A percentile compares a stretch with the other conserved stretches of the same genome.
These are phyloP conservation scores for Paraphaeosphaeria minitans DNA, from an alignment of 2,329 filamentous ascomycete species.

Conservation along the genomic window DNA sequence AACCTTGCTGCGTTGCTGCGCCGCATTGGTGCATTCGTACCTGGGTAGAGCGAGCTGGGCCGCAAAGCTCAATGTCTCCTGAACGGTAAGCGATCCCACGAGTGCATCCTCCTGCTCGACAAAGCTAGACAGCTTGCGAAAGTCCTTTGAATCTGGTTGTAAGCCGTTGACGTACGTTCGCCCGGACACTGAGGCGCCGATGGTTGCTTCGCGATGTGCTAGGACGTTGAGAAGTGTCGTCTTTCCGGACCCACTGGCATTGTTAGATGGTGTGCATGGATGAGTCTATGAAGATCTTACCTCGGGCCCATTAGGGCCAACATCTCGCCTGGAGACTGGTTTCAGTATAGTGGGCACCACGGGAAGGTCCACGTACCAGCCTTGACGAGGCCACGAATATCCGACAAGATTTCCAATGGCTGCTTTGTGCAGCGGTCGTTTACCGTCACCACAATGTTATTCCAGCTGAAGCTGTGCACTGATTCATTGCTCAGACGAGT, in stretches of 20 bases:
- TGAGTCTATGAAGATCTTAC: conserved; percentile 36
- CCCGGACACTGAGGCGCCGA: conserved; percentile 60
- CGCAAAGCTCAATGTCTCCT: conserved; percentile 79
- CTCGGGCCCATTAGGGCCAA: conserved; percentile 81
- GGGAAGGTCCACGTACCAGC: conserved; percentile 57
- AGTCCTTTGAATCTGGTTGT: conserved; percentile 57
- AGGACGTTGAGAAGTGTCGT: conserved; percentile 84
- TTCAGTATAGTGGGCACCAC: conserved; percentile 9
- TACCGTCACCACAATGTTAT: conserved; percentile 69
- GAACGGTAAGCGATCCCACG: conserved; percentile 78
- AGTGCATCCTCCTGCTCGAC: conserved; percentile 89
- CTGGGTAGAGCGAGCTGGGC: conserved; percentile 66
- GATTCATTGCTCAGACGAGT: conserved; percentile 66
- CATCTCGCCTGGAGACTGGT: conserved; percentile 64
- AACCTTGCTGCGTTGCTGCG: conserved; percentile 13
- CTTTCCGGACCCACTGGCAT: conserved; percentile 66
- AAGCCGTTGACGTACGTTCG: conserved; percentile 68
- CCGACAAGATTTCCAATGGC: conserved; percentile 66
- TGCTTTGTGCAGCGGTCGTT: conserved; percentile 71
- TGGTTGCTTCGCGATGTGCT: conserved; percentile 63
- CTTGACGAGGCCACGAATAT: conserved; percentile 67
- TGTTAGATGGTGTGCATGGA: background rate
- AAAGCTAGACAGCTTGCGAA: conserved; percentile 72
- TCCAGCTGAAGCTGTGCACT: conserved; percentile 70
- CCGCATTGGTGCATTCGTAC: conserved; percentile 19